Base-by-base conservation (phyloP, 108 stramenopile species). In the Skeletonema tropicum region DNA sequence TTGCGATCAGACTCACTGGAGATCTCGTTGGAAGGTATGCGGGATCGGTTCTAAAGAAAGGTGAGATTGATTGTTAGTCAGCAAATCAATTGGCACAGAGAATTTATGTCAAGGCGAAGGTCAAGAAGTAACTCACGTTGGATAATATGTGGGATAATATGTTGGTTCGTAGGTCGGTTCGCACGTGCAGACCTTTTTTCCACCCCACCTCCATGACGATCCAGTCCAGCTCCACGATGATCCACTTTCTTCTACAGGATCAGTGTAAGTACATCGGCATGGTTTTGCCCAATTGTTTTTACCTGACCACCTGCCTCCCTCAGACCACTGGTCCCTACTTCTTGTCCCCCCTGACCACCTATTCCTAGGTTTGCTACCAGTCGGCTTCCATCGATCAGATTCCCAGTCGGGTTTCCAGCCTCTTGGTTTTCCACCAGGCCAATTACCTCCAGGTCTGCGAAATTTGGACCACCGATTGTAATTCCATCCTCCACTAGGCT, bases 61-160 rank as follows among this genome's bases (percentile, higher is more conserved):
- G 42, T n/a, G n/a, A 5, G 42, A 45, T n/a, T n/a, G 15, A 45
- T 45, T 5, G 15, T 2, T 11, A n/a, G 42, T 45, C 42, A 45
- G 42, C 11, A n/a, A 45, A 45, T 3, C 3, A 45, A 45, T 12
- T 3, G 42, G 42, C 15, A n/a, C 42, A 45, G n/a, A 45, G 14
- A n/a, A 15, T 45, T 14, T 3, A 45, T 45, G 15, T n/a, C 42
- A 45, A 45, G 15, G 15, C n/a, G 15, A 45, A 45, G 15, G 15
- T 45, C 42, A 45, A 45, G 42, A n/a, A 45, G 42, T 25, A 60
- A 21, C 59, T 60, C 59, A 60, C 59, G 59, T 60, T 32, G 59
- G 59, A 33, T 33, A 33, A 32, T 32, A 33, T 32, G 59, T 60
- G 3, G 59, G 59, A 25, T 13, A 60, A 23, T 15, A 29, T n/a